Conservation (phyloP, 1,284 basidiomycete genomes). For the Trichosporon sp. region DNA sequence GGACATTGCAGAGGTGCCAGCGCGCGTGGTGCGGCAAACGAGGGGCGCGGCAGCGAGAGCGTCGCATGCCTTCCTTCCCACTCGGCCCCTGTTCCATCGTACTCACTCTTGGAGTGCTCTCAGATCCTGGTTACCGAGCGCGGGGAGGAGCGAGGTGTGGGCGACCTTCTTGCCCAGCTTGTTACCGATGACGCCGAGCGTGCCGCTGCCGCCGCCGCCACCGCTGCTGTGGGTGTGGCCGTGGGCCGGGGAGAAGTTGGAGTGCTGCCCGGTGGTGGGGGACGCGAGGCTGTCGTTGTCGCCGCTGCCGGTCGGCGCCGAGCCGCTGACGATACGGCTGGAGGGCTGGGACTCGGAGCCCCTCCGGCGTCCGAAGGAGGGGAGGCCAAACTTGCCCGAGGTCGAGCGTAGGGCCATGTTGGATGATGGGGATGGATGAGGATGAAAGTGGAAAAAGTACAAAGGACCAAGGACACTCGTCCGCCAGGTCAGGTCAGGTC, state of each 20-base stretch:
- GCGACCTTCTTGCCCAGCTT: conserved; percentile 44
- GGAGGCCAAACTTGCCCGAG: conserved; percentile 42
- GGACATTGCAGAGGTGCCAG: background rate
- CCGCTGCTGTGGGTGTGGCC: background rate
- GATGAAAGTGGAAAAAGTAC: background rate
- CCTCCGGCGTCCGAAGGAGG: conserved; percentile 32
- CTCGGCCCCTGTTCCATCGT: background rate
- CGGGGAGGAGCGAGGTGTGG: conserved; percentile 55
- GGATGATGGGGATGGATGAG: background rate
- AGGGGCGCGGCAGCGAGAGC: background rate
- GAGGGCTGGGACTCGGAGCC: background rate
- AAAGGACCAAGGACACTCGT: background rate
- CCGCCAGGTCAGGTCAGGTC: background rate
- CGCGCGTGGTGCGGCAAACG: background rate
- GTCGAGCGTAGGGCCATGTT: conserved; percentile 35
- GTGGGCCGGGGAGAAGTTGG: conserved; percentile 3
- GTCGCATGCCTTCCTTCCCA: background rate
- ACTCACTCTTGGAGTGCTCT: conserved; percentile 62
- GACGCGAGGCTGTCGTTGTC: conserved; percentile 7
- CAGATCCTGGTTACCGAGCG: conserved; percentile 76
- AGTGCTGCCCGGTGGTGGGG: background rate
- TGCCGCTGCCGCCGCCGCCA: conserved; percentile 3
- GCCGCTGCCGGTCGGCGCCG: background rate
- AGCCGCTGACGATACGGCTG: background rate
- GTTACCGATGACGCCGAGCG: conserved; percentile 30